Percentiles rank a stretch among this genome's conserved stretches.
These are phyloP conservation scores for Prunus persica DNA, from an alignment of 306 rosid genomes.

Conservation along the genomic window Prunus_persica_NCBIv2 NC_034014.1:524501-525000, in stretches of 20 bases:
- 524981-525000: neutral
- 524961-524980: neutral
- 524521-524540: slow-evolving; percentile 65
- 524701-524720: neutral
- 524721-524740: neutral
- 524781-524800: no score
- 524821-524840: neutral
- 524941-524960: neutral
- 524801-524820: neutral
- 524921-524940: neutral
- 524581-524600: neutral
- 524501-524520: slow-evolving; percentile 69
- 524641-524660: neutral
- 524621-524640: neutral
- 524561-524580: slow-evolving; percentile 43
- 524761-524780: no score
- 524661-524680: neutral
- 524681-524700: neutral
- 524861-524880: neutral
- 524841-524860: neutral
- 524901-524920: neutral
- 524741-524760: no score
- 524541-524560: slow-evolving; percentile 70
- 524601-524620: neutral
- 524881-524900: neutral